Conservation (phyloP, 2,329 filamentous ascomycete species). For the Catunica adiposa region DNA sequence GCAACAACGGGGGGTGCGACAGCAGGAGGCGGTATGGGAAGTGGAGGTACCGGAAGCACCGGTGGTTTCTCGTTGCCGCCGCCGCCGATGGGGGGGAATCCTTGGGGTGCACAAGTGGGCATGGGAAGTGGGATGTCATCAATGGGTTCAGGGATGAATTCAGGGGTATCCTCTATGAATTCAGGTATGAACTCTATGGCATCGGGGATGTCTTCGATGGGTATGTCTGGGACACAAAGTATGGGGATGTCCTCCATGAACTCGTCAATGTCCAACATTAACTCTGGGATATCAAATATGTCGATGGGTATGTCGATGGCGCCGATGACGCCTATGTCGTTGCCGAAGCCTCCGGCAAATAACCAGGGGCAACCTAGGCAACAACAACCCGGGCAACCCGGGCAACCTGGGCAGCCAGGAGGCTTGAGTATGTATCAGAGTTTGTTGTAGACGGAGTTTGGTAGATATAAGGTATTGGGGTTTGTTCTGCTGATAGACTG, state of each 20-base stretch:
- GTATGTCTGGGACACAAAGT: too few species aligned
- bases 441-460: slow-evolving; percentile 31
- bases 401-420: slow-evolving; percentile 25
- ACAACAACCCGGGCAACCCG: slow-evolving; percentile 16
- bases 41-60: slow-evolving; percentile 7
- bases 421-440: slow-evolving; percentile 55
- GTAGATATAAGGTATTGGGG: too few species aligned
- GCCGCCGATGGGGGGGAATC: slow-evolving; percentile 3
- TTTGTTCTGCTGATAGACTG: background rate
- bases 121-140: background rate
- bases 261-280: background rate
- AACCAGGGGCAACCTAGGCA: background rate
- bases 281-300: slow-evolving; percentile 14
- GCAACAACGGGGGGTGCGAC: slow-evolving; percentile 17
- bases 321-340: slow-evolving; percentile 14
- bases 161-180: background rate
- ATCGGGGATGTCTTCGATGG: slow-evolving; percentile 14
- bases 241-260: slow-evolving; percentile 11
- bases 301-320: slow-evolving; percentile 13
- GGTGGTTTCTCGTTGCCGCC: slow-evolving; percentile 14
- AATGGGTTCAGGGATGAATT: background rate
- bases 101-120: background rate
- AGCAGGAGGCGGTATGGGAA: slow-evolving; percentile 9
- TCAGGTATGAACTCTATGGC: slow-evolving; percentile 15
- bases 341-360: background rate